Evolutionary conservation across 2,329 filamentous ascomycete genomes (phyloP), one percentile per base, ranked within the genome.

Genomic region (Claviceps sp.): DNA sequence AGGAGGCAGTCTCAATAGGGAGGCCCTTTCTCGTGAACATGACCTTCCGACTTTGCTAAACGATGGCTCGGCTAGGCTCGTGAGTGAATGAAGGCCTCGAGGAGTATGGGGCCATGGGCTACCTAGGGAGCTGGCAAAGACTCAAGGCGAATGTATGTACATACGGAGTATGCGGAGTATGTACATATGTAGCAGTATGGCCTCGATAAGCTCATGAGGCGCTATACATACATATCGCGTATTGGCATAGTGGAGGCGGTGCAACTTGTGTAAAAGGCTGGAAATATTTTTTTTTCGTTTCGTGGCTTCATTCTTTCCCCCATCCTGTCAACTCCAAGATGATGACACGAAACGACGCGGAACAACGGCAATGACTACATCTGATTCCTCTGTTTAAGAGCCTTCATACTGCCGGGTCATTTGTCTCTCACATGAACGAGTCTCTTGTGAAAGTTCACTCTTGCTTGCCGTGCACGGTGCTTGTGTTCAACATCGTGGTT

Each of bases 341-440:
- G 56, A 66, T 66, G 64, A 63, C 64, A 66, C 62, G 64, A 62
- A 58, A 63, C 58, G 17, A 37, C 23, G 6, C 11, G 9, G 34
- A 17, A 23, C 62, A 61, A 56, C 57, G 61, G 61, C 60, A 55
- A 66, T 66, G 62, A 63, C 56, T 54, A 58, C 59, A 56, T 34
- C 26, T 16, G 29, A 14, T 37, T 38, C 40, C 45, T 44, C 50
- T 52, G 34, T 44, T 53, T 49, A 54, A 54, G 55, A 55, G 54
- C 61, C 54, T 61, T 59, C 62, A 59, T 57, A 59, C 60, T 57
- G 57, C 58, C 53, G 56, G 54, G 51, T 54, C 44, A 40, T 55
- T 43, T 56, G 57, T 58, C 39, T 4, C 20, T 22, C 17, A 23
- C 16, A 16, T 44, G 20, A 9, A 14, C 3, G 5, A 9, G 3